These are phyloP conservation scores for Trypanosoma vivax DNA, from an alignment of 208 protist genomes.

Conservation along the genomic window DNA sequence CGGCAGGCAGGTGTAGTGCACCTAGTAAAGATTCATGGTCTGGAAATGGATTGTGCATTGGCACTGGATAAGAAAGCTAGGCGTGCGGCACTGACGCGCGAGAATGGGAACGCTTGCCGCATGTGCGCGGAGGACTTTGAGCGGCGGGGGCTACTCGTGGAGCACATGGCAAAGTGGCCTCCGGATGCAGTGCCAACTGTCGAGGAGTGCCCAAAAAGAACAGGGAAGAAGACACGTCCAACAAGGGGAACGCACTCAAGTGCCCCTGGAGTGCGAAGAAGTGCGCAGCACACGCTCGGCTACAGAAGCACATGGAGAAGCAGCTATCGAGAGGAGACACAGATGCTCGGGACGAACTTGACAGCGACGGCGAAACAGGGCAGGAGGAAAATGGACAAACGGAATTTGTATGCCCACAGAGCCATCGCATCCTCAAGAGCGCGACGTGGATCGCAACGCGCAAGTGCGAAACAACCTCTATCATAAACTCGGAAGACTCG, in stretches of 20 bases:
- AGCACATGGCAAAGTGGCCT: constrained; percentile 1
- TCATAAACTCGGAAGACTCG: too few species aligned
- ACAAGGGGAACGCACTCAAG: neutral
- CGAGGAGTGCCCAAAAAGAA: neutral
- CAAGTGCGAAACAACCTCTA: too few species aligned
- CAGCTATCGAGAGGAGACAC: too few species aligned
- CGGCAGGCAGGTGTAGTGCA: constrained; percentile 1
- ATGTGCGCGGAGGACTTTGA: neutral
- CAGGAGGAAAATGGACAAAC: too few species aligned
- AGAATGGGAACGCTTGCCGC: neutral
- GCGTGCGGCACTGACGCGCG: neutral
- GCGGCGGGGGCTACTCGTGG: neutral
- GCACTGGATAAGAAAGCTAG: neutral
- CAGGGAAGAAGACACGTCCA: neutral
- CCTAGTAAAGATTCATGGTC: neutral
- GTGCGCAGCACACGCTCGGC: neutral
- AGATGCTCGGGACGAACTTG: too few species aligned
- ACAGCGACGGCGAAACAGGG: too few species aligned
- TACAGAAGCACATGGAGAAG: neutral
- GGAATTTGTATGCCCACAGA: too few species aligned
- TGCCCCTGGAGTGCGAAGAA: neutral
- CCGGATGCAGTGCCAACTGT: neutral
- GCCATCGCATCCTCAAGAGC: too few species aligned
- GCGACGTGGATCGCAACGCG: too few species aligned
- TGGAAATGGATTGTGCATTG: neutral